Evolutionary conservation across 2,329 filamentous ascomycete species (phyloP).

Genomic region (Scedosporium dehoogii): DNA sequence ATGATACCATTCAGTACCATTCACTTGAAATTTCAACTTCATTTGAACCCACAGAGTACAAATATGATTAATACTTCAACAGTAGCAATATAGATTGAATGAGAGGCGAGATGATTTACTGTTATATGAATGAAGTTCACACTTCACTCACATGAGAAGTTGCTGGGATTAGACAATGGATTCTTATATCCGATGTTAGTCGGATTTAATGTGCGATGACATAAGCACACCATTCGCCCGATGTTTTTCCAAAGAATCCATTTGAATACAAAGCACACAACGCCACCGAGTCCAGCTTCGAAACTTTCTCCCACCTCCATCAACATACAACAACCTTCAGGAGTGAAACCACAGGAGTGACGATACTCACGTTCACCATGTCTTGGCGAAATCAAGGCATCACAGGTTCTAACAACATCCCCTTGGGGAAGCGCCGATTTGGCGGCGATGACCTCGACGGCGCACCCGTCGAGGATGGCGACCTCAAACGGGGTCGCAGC

Average conservation of each 20-base stretch:
- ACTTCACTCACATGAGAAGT: too few relatives aligned
- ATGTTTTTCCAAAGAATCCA: background rate
- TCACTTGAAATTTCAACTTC: too few relatives aligned
- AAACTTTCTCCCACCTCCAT: background rate
- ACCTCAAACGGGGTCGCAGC: slow-evolving; percentile 82
- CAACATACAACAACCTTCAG: background rate
- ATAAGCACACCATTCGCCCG: background rate
- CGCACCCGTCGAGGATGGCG: slow-evolving; percentile 26
- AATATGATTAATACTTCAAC: too few relatives aligned
- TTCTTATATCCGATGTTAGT: too few relatives aligned
- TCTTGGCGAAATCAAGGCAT: slow-evolving; percentile 70
- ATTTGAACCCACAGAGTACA: too few relatives aligned
- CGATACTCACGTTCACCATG: slow-evolving; percentile 31
- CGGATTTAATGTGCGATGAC: background rate
- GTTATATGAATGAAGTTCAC: too few relatives aligned
- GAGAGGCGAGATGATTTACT: too few relatives aligned
- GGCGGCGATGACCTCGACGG: slow-evolving; percentile 38
- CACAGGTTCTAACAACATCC: slow-evolving; percentile 97
- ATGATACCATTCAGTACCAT: too few relatives aligned
- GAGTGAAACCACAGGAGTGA: background rate
- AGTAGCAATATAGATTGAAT: too few relatives aligned
- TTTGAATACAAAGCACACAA: background rate
- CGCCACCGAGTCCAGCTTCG: background rate
- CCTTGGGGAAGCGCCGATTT: slow-evolving; percentile 75
- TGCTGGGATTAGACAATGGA: too few relatives aligned